Evolutionary conservation across 208 protist genomes (phyloP), one percentile per base, ranked within the genome.

Genomic region (Leishmania gerbilli): DNA sequence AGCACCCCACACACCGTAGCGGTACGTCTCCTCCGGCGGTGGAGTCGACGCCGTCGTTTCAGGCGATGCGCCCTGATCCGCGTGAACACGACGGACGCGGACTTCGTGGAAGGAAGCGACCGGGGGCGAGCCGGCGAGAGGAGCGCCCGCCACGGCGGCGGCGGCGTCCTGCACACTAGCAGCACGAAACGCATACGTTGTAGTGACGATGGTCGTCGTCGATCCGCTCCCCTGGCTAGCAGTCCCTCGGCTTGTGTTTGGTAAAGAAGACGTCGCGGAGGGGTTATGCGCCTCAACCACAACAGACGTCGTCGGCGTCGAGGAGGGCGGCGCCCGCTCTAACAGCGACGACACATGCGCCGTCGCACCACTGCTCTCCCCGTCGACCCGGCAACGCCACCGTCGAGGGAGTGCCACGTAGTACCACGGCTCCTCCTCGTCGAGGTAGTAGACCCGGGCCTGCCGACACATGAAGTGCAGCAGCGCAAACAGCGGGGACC

Each of bases 371-470:
- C 27, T 51, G 45, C 47, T 27, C n/a, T 53, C 40, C 45, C 69
- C 69, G 45, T 37, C 45, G 21, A 5, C 27, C n/a, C 76, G 27
- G 31, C 34, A 69, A 3, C 82, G 82, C 82, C 82, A 85, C 19
- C 78, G 69, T 53, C 51, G 56, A 15, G 69, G 72, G 19, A 81
- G 8, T 9, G 79, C 15, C 15, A 88, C 60, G 47, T 31, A 34
- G 69, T 86, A 88, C 86, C 72, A 87, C 27, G 74, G 76, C 76
- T 91, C 80, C 8, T 81, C 84, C 31, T 82, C 85, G 1, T 88
- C 83, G 60, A 91, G 76, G 80, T 90, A 95, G 79, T 93, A 95
- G 13, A 45, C 47, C 3, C 85, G 74, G 40, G 91, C 88, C 75
- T 93, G 88, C n/a, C 81, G 76, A 3, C 87, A 74, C 42, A 88